Base-by-base conservation (phyloP, 352 stramenopile genomes). In the Discostella stelligera region DNA sequence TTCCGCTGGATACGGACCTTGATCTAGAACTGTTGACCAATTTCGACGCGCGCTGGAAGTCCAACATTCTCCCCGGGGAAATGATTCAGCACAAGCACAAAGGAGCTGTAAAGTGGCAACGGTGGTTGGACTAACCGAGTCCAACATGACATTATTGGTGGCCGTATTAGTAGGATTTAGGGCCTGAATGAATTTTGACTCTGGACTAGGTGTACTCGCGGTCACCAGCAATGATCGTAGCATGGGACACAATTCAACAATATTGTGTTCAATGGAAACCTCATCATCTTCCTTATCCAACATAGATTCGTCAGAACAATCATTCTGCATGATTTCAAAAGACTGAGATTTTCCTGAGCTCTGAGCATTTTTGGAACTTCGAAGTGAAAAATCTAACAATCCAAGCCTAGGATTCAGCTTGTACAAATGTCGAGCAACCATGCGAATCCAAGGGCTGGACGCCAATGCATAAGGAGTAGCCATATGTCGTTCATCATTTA, bases 11-110 rank as follows among this genome's bases (percentile, higher is more conserved):
- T 85, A 81, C n/a, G 41, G 53, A 41, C 59, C 61, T 23, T 83
- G 49, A 21, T 83, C 74, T 20, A 82, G 58, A 37, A 81, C 52
- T 20, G 62, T 76, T 14, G 82, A 80, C 77, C 81, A 90, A 52
- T 78, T 50, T 39, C 56, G 56, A 20, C 68, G 61, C 41, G 82
- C 53, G 70, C 61, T 83, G 21, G 78, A 90, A 50, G 82, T 67
- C 85, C 86, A 93, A 61, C 88, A 92, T 61, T 88, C 76, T 21
- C 88, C 88, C 20, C 74, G 49, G 48, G 86, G 88, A 67, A 90
- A 93, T 6, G 71, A 54, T 80, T 93, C 86, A 9, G 67, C 71
- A 73, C 76, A 87, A 37, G 83, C 80, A 32, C 71, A 80, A 61
- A 93, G 68, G 16, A 86, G 69, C 25, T 86, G 74, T 8, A 80